These are phyloP conservation scores for Malus sylvestris DNA, from an alignment of 306 rosid species.

Conservation along the genomic window DNA sequence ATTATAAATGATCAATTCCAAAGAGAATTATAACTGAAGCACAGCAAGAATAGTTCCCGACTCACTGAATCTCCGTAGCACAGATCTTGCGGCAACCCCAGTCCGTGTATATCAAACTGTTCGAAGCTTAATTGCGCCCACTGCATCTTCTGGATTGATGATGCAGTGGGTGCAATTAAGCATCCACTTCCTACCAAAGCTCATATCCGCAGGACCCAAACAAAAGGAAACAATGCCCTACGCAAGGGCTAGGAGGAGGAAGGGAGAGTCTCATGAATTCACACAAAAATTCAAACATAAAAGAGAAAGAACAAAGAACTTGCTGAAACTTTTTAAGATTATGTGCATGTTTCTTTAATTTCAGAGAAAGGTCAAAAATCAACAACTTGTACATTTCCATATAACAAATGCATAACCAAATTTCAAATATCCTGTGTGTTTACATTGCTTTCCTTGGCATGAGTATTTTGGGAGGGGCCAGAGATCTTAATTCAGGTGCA, in stretches of 20 bases:
- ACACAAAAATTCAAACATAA: not conserved
- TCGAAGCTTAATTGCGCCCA: not conserved
- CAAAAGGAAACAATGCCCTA: too few species aligned
- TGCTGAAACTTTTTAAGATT: not conserved
- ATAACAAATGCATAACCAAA: not conserved
- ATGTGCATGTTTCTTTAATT: not conserved
- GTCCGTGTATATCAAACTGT: not conserved
- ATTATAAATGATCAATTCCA: not conserved
- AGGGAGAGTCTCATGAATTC: too few species aligned
- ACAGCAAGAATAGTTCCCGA: not conserved
- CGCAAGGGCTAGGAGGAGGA: too few species aligned
- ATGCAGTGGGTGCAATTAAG: too few species aligned
- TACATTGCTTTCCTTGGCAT: slow-evolving; percentile 47
- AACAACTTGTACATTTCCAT: not conserved
- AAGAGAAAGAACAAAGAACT: not conserved
- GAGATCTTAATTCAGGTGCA: slow-evolving; percentile 83
- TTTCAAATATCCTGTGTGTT: not conserved
- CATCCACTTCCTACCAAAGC: not conserved
- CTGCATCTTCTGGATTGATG: not conserved
- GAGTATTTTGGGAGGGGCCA: slow-evolving; percentile 73
- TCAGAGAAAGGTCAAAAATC: not conserved
- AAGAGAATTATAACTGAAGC: not conserved
- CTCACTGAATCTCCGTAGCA: not conserved
- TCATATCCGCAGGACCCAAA: too few species aligned
- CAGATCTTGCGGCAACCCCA: not conserved